Conservation (phyloP, 768 basidiomycete genomes). For the Boletus bicolor region DNA sequence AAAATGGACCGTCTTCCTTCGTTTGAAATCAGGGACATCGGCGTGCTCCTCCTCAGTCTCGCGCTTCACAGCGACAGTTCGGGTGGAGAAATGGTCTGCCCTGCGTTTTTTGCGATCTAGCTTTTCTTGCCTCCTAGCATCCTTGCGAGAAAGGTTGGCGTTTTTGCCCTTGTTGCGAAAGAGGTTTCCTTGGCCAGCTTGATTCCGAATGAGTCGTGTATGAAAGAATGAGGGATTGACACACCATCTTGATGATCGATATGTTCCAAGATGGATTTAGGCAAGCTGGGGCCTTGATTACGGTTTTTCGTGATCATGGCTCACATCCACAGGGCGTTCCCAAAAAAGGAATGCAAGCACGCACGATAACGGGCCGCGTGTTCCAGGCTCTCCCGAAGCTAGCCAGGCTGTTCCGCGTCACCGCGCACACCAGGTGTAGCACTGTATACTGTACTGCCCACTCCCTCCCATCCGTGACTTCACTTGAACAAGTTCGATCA, state of each 20-base stretch:
- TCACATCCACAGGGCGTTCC: background rate
- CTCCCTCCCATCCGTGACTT: background rate
- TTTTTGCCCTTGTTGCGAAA: slow-evolving; percentile 7
- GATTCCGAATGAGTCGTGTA: background rate
- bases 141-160: slow-evolving; percentile 49
- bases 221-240: background rate
- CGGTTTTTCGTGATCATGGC: slow-evolving; percentile 16
- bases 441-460: background rate
- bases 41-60: slow-evolving; percentile 42
- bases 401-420: background rate
- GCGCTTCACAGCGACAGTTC: slow-evolving; percentile 32
- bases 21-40: slow-evolving; percentile 40
- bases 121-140: slow-evolving; percentile 62
- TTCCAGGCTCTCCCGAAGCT: too few relatives aligned
- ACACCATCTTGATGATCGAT: slow-evolving; percentile 21
- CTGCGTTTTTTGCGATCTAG: slow-evolving; percentile 57
- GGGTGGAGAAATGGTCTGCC: slow-evolving; percentile 52
- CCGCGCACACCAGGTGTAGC: background rate
- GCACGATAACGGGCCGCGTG: too few relatives aligned
- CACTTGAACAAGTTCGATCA: background rate
- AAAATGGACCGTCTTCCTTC: slow-evolving; percentile 42
- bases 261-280: slow-evolving; percentile 28
- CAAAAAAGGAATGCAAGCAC: background rate
- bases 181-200: background rate
- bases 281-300: slow-evolving; percentile 22